Evolutionary conservation across 208 protist genomes (phyloP).

Genomic region (Acanthamoeba sp.): DNA sequence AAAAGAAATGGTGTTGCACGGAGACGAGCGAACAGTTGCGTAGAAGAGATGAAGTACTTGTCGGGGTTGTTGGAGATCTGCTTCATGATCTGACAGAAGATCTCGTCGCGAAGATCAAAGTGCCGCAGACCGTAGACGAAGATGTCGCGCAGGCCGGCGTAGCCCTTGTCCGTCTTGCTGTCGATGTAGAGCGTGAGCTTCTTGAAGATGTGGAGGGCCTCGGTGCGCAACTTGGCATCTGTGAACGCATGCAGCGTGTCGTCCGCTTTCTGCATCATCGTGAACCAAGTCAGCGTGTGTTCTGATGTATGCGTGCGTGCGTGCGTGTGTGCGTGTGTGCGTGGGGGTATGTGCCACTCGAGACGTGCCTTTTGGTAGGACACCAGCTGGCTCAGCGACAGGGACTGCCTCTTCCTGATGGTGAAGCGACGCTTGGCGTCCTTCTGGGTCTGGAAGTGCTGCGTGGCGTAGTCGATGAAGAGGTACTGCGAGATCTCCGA

Average conservation of each 20-base stretch:
- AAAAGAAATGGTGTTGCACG: too few species aligned
- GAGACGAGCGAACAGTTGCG: too few species aligned
- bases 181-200: conserved; percentile 38
- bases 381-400: conserved; percentile 13
- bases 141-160: background rate
- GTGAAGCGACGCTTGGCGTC: conserved; percentile 26
- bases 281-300: background rate
- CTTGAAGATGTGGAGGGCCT: conserved; percentile 38
- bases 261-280: background rate
- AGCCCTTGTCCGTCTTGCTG: conserved; percentile 56
- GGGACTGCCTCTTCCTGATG: conserved; percentile 15
- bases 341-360: too few species aligned
- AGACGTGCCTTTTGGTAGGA: conserved; percentile 4
- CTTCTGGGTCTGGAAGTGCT: conserved; percentile 53
- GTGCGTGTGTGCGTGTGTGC: too few species aligned
- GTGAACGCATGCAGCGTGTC: conserved; percentile 26
- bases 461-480: conserved; percentile 63
- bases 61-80: conserved; percentile 60
- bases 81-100: conserved; percentile 71
- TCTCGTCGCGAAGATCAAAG: conserved; percentile 69
- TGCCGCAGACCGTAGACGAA: conserved; percentile 22
- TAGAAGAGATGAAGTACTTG: background rate
- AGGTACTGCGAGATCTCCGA: conserved; percentile 39
- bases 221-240: background rate
- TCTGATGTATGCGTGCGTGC: too few species aligned